A percentile compares a stretch with the other conserved stretches of the same genome.
These are phyloP conservation scores for Echria macrotheca DNA, from an alignment of 495 filamentous ascomycete genomes.

Conservation along the genomic window DNA sequence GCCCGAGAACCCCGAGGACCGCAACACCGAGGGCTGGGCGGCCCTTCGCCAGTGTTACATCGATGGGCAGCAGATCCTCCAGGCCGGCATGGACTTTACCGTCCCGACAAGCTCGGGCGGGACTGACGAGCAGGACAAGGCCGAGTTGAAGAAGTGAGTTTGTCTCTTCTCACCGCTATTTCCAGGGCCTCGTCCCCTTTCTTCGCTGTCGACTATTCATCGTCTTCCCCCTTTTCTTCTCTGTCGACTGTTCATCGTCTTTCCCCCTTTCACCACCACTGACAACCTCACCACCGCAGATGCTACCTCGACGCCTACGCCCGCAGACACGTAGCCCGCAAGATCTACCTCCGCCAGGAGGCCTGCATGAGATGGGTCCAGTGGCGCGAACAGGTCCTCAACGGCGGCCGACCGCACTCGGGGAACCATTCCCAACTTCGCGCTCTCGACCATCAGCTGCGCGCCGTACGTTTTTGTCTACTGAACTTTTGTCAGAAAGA, in stretches of 20 bases:
- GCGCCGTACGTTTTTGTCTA: constrained; percentile 45
- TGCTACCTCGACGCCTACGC: constrained; percentile 72
- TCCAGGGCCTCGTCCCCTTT: background rate
- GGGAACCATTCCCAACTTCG: constrained; percentile 55
- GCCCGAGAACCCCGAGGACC: constrained; percentile 57
- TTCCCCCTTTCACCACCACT: background rate
- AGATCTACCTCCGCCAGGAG: constrained; percentile 72
- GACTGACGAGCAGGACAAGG: constrained; percentile 64
- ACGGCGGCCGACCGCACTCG: constrained; percentile 55
- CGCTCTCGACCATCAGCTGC: constrained; percentile 52
- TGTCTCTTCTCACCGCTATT: background rate
- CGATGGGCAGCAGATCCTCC: constrained; percentile 70
- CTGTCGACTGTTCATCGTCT: no score
- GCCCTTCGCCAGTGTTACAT: constrained; percentile 68
- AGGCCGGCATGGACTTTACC: constrained; percentile 58
- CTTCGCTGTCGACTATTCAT: background rate
- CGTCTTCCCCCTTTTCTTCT: background rate
- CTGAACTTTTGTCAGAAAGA: no score
- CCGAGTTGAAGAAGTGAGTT: constrained; percentile 68
- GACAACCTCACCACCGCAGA: constrained; percentile 34
- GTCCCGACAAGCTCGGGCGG: constrained; percentile 51
- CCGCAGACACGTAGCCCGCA: constrained; percentile 78
- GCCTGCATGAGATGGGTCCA: constrained; percentile 78
- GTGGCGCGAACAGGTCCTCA: constrained; percentile 59
- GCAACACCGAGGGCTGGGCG: constrained; percentile 72